Conservation (phyloP, 2,329 filamentous ascomycete species). For the Sclerotinia trifoliorum region DNA sequence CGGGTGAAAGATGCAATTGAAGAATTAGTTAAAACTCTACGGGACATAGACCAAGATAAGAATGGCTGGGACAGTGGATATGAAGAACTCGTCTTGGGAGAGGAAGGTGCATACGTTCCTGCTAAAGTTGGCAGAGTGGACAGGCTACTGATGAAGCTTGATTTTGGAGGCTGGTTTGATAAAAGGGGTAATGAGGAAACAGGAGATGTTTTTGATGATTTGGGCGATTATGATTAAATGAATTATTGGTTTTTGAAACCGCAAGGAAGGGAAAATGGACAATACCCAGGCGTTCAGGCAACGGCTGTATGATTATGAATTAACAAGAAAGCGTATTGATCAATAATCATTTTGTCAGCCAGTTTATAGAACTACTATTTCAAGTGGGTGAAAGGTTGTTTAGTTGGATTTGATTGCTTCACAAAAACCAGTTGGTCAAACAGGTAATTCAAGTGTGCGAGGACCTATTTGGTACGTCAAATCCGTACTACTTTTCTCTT, state of each 20-base stretch:
- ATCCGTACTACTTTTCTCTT: background rate
- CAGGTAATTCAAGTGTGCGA: too few relatives aligned
- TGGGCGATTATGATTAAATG: slow-evolving; percentile 27
- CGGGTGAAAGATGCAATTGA: slow-evolving; percentile 67
- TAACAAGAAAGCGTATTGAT: background rate
- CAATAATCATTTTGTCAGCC: background rate
- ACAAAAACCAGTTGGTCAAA: background rate
- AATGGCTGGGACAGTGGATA: slow-evolving; percentile 41
- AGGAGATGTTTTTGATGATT: slow-evolving; percentile 31
- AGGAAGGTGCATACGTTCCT: slow-evolving; percentile 61
- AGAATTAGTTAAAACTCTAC: slow-evolving; percentile 54
- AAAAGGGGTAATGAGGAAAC: slow-evolving; percentile 27
- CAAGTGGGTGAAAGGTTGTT: background rate
- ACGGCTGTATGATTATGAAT: background rate
- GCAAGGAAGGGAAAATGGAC: background rate
- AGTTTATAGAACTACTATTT: background rate
- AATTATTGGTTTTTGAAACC: background rate
- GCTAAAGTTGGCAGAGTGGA: slow-evolving; percentile 77
- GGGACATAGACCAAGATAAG: slow-evolving; percentile 52
- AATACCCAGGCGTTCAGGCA: slow-evolving; percentile 15
- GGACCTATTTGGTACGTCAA: background rate
- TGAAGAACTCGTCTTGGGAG: slow-evolving; percentile 40
- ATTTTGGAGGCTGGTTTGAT: slow-evolving; percentile 47
- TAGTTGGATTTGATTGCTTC: background rate
- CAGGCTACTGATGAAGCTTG: slow-evolving; percentile 85